phyloP scores from a whole-genome alignment of 169 alveolate species.

The Theileria orientalis region DNA sequence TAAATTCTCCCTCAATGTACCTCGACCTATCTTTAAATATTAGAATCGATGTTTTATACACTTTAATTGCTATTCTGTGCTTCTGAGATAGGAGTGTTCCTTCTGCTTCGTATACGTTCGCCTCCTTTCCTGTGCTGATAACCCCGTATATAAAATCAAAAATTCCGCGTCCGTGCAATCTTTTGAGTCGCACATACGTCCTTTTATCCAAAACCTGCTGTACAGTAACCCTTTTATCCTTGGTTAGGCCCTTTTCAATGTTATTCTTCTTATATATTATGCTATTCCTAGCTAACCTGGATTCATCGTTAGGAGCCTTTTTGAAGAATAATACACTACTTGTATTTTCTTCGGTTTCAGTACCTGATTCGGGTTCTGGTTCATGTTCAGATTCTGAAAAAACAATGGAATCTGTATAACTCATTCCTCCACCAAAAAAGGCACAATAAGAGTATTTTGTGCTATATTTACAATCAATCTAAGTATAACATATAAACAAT shows the following conservation, averaged over 20 bases:
- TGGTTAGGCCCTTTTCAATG: constrained; percentile 82
- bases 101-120: constrained; percentile 91
- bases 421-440: no score
- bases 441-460: no score
- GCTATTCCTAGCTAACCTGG: constrained; percentile 20
- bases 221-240: constrained; percentile 94
- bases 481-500: no score
- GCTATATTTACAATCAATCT: no score
- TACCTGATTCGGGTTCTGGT: not conserved
- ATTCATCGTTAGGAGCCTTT: constrained; percentile 9
- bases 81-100: constrained; percentile 31
- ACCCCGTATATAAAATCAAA: constrained; percentile 92
- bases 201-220: constrained; percentile 95
- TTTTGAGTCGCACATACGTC: constrained; percentile 88
- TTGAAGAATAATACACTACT: constrained; percentile 5
- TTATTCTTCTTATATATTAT: constrained; percentile 47
- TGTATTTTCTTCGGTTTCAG: constrained; percentile 5
- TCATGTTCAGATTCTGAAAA: constrained; percentile 9
- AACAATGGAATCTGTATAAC: no score
- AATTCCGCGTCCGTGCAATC: constrained; percentile 85
- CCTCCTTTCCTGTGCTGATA: constrained; percentile 97
- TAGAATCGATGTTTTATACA: constrained; percentile 96
- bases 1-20: constrained; percentile 97
- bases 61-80: constrained; percentile 93
- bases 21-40: constrained; percentile 97